Evolutionary conservation across 2,329 filamentous ascomycete genomes (phyloP).

Genomic region (Cadophora sp.): DNA sequence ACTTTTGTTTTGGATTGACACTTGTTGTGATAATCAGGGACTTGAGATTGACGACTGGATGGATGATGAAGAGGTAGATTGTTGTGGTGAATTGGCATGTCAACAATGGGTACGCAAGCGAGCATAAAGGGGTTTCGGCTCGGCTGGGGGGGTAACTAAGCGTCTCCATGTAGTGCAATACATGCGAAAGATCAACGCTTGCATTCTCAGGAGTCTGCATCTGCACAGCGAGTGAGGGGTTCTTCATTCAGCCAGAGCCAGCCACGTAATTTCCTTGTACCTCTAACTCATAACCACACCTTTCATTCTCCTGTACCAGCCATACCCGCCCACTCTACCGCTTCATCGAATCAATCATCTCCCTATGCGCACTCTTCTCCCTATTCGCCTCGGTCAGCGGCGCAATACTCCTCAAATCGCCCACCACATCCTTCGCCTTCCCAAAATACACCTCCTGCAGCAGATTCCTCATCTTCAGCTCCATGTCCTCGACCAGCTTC

Average conservation of each 20-base stretch:
- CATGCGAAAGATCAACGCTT: not conserved
- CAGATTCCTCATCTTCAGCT: constrained; percentile 98
- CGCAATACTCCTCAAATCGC: constrained; percentile 87
- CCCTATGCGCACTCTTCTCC: constrained; percentile 84
- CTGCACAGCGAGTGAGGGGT: not conserved
- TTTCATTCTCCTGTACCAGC: not conserved
- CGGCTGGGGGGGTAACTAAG: no score
- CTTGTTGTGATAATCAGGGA: not conserved
- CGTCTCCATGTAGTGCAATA: not conserved
- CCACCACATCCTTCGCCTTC: constrained; percentile 98
- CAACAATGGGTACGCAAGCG: constrained; percentile 1
- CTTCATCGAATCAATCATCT: constrained; percentile 75
- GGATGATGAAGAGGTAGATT: no score
- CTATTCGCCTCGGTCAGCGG: constrained; percentile 83
- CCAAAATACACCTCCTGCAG: constrained; percentile 99
- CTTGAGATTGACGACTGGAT: not conserved
- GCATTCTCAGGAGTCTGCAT: not conserved
- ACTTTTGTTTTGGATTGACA: not conserved
- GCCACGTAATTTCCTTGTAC: not conserved
- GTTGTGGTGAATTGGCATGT: not conserved
- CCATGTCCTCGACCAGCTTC: constrained; percentile 96
- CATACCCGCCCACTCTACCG: constrained; percentile 24
- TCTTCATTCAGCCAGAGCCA: not conserved
- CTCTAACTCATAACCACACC: not conserved
- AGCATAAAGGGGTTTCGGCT: not conserved